Percentiles rank a stretch among this genome's conserved stretches.
phyloP scores from a whole-genome alignment of 202 grass and related monocot species.

The Cymbopogon flexuosus region DNA sequence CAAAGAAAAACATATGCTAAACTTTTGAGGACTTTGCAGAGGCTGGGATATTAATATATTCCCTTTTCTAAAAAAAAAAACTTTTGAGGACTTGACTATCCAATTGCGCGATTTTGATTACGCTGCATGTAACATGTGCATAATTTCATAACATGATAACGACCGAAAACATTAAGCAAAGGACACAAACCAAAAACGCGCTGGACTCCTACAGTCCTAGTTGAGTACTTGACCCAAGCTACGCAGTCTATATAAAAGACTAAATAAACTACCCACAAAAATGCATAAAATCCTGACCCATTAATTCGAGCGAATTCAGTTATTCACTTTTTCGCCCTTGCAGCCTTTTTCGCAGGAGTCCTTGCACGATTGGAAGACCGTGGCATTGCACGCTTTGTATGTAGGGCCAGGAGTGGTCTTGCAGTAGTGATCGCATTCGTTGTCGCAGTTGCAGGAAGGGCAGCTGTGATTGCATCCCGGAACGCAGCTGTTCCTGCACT shows the following conservation, averaged over 20 bases:
- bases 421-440: neutral
- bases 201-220: neutral
- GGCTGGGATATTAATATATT: too few relatives aligned
- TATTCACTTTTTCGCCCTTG: neutral
- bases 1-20: too few relatives aligned
- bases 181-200: neutral
- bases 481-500: neutral
- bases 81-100: too few relatives aligned
- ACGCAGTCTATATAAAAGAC: neutral
- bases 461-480: neutral
- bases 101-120: too few relatives aligned
- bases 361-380: neutral
- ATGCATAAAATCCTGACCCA: neutral
- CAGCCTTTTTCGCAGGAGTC: neutral
- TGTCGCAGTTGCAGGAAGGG: neutral
- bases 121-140: too few relatives aligned
- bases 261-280: neutral
- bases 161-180: neutral
- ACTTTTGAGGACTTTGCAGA: too few relatives aligned
- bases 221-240: neutral
- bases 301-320: neutral
- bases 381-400: neutral
- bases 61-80: too few relatives aligned
- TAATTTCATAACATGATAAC: too few relatives aligned
- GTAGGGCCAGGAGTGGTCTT: neutral